Evolutionary conservation across 306 rosid genomes (phyloP).

Genomic region (Quercus glauca): DNA sequence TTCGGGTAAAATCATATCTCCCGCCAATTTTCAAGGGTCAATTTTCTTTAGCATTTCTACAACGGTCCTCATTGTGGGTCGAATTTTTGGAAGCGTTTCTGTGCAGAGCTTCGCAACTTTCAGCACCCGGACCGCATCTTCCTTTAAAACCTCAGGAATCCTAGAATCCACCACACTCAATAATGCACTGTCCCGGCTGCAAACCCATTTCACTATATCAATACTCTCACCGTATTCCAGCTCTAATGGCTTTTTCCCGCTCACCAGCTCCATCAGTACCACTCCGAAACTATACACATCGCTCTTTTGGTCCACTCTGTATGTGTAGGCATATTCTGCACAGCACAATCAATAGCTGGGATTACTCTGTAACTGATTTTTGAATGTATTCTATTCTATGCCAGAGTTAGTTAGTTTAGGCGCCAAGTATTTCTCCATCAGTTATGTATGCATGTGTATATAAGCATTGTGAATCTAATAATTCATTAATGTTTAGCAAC

Average conservation of each 20-base stretch:
- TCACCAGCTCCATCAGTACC: slow-evolving; percentile 80
- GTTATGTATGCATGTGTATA: neutral
- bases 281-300: slow-evolving; percentile 95
- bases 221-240: slow-evolving; percentile 66
- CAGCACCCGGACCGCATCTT: slow-evolving; percentile 64
- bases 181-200: slow-evolving; percentile 38
- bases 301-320: slow-evolving; percentile 80
- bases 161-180: slow-evolving; percentile 49
- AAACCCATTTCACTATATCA: slow-evolving; percentile 80
- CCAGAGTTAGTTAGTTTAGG: no score
- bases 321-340: slow-evolving; percentile 82
- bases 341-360: neutral
- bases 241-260: slow-evolving; percentile 75
- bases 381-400: no score
- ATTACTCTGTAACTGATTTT: no score
- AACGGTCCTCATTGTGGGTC: slow-evolving; percentile 85
- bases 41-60: slow-evolving; percentile 82
- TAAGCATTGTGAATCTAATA: no score
- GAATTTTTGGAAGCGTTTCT: slow-evolving; percentile 46
- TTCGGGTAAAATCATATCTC: slow-evolving; percentile 51
- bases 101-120: slow-evolving; percentile 73
- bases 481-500: no score
- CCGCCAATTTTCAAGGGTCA: slow-evolving; percentile 49
- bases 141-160: slow-evolving; percentile 49
- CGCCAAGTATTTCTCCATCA: neutral